A percentile compares a stretch with the other conserved stretches of the same genome.
Conservation (phyloP, 228 moss, liverwort and hornwort genomes). For the Sphagnum fallax region DNA sequence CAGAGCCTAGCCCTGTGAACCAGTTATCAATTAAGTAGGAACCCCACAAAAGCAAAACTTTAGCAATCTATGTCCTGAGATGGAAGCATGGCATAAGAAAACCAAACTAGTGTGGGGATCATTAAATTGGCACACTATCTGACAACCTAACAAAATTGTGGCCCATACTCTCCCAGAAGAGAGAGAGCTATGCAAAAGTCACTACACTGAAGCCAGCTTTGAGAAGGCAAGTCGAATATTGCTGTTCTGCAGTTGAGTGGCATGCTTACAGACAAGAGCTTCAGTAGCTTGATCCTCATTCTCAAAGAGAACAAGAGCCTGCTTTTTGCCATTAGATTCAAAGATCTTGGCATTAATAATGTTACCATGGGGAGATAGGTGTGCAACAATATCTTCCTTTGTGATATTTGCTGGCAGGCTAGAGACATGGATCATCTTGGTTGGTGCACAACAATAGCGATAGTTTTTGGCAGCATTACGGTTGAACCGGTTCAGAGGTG, state of each 20-base stretch:
- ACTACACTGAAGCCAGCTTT: conserved; percentile 89
- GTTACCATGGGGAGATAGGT: conserved; percentile 72
- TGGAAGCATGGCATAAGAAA: too few relatives aligned
- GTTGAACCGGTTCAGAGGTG: conserved; percentile 92
- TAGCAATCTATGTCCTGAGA: too few relatives aligned
- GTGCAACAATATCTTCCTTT: conserved; percentile 73
- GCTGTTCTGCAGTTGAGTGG: conserved; percentile 72
- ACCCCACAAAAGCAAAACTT: too few relatives aligned
- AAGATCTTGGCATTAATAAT: conserved; percentile 94
- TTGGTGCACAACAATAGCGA: conserved; percentile 98
- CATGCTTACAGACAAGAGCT: conserved; percentile 98
- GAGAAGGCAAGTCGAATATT: conserved; percentile 97
- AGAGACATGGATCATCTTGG: conserved; percentile 98
- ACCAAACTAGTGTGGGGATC: too few relatives aligned
- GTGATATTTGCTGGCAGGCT: conserved; percentile 80
- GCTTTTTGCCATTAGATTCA: conserved; percentile 98
- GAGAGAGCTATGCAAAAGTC: not conserved
- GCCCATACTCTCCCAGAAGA: conserved; percentile 24
- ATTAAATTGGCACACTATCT: too few relatives aligned
- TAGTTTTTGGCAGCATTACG: conserved; percentile 99
- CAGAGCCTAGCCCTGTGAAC: too few relatives aligned
- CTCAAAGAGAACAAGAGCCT: conserved; percentile 89
- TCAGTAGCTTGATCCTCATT: conserved; percentile 97
- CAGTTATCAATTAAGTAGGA: too few relatives aligned
- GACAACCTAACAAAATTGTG: conserved; percentile 61